A percentile compares a stretch with the other conserved stretches of the same genome.
These are phyloP conservation scores for Albophoma yamanashiensis DNA, from an alignment of 2,329 filamentous ascomycete species.

Conservation along the genomic window DNA sequence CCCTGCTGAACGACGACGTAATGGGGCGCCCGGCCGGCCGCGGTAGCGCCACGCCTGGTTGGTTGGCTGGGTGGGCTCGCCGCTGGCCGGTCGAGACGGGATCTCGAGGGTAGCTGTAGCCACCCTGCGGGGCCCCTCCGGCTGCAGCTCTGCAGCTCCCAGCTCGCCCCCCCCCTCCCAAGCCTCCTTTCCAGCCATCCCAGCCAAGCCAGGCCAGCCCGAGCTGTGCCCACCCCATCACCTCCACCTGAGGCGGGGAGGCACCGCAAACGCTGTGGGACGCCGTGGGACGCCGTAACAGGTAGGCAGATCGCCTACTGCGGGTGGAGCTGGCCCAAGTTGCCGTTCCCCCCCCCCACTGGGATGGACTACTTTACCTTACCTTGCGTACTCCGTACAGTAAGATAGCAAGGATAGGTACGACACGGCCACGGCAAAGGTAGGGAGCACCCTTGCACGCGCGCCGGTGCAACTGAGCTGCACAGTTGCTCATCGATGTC, in stretches of 20 bases:
- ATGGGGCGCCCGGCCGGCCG: background rate
- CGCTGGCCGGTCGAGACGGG: background rate
- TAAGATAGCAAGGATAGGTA: no score
- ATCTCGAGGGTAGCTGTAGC: background rate
- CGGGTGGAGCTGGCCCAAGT: background rate
- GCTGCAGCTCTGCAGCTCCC: background rate
- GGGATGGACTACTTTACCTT: no score
- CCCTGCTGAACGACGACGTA: conserved; percentile 7
- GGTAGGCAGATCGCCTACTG: background rate
- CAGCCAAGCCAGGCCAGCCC: background rate
- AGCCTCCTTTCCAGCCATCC: no score
- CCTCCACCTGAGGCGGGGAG: background rate
- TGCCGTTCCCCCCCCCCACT: no score
- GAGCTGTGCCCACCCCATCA: background rate
- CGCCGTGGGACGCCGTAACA: no score
- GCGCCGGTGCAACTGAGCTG: background rate
- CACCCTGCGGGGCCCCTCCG: background rate
- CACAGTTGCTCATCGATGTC: background rate
- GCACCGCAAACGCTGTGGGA: background rate
- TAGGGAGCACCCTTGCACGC: background rate
- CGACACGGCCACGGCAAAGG: no score
- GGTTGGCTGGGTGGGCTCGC: no score
- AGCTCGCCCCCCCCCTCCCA: background rate
- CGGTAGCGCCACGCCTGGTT: background rate
- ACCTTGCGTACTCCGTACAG: no score